Percentiles rank a stretch among this genome's conserved stretches.
These are phyloP conservation scores for Trichoderma sp. DNA, from an alignment of 2,329 filamentous ascomycete species.

Conservation along the genomic window DNA sequence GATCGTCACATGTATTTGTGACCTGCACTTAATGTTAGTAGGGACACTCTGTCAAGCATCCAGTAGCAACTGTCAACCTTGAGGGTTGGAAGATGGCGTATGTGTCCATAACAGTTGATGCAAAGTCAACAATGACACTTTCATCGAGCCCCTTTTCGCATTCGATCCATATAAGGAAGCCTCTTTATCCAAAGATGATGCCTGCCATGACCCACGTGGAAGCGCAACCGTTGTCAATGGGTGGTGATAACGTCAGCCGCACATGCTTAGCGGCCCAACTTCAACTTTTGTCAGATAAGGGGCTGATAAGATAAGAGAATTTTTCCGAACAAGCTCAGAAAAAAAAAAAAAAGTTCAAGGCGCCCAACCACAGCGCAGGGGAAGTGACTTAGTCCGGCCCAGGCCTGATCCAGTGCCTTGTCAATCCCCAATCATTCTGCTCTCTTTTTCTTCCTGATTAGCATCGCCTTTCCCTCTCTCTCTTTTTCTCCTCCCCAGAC, in stretches of 20 bases:
- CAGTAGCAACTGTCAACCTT: no score
- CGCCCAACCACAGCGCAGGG: neutral
- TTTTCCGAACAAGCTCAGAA: slow-evolving; percentile 10
- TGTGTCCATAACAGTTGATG: no score
- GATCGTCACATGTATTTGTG: no score
- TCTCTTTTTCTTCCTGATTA: neutral
- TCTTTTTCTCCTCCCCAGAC: slow-evolving; percentile 12
- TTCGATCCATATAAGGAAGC: no score
- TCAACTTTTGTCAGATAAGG: slow-evolving; percentile 6
- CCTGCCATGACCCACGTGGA: slow-evolving; percentile 21
- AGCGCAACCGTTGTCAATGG: neutral
- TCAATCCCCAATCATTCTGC: slow-evolving; percentile 13
- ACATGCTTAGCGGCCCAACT: slow-evolving; percentile 7
- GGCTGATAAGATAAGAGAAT: slow-evolving; percentile 30
- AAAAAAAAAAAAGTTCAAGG: neutral
- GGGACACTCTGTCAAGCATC: no score
- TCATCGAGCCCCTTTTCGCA: no score
- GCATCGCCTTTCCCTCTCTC: neutral
- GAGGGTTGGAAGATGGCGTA: no score
- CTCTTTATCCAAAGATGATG: slow-evolving; percentile 7
- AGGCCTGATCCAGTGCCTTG: neutral
- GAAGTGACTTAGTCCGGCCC: slow-evolving; percentile 1
- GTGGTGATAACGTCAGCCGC: slow-evolving; percentile 22
- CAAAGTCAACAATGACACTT: neutral
- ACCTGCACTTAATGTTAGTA: no score